Evolutionary conservation across 2,329 filamentous ascomycete species (phyloP), one percentile per base, ranked within the genome.

Genomic region (Sporothrix variecibatus): DNA sequence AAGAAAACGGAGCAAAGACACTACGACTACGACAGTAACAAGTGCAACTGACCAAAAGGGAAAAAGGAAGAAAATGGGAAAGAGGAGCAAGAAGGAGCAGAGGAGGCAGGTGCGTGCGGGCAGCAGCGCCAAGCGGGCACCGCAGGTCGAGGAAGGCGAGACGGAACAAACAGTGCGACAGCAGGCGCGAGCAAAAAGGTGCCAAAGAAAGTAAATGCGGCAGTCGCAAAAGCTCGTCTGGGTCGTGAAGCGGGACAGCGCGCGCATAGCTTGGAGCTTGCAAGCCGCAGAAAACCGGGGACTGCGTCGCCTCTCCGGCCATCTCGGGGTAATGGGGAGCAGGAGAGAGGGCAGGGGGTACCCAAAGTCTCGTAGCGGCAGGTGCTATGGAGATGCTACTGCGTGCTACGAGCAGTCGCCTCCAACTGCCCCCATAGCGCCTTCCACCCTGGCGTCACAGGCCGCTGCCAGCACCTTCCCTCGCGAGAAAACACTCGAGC

Each of bases 321-420:
- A 40, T 56, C 62, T 74, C 70, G 73, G 73, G 73, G 73, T 72
- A 74, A 74, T 72, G 69, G 69, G 60, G 72, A 62, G 51, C 23
- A 58, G 23, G 68, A 28, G 67, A 56, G 43, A 49, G 64, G 28
- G 15, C 38, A 28, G 28, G 28, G 15, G 15, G n/a, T 58, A 49
- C 11, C 15, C 9, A 9, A 12, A 43, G 40, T 11, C 12, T 12
- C 12, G 40, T 15, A 43, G 20, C 34, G 34, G 60, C 62, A 67
- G 12, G 34, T 26, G 40, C 62, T 23, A 23, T 28, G n/a, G 20
- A 23, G 5, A 11, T 28, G 26, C 11, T 3, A 12, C 26, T 26
- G 56, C 31, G 31, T n/a, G 26, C 58, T 20, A 67, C n/a, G 23
- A 49, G n/a, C 49, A 12, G 49, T 71, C 51, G 51, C 68, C 68